Evolutionary conservation across 805 yeast genomes (phyloP).

Genomic region (Saccharomyces mikatae): DNA sequence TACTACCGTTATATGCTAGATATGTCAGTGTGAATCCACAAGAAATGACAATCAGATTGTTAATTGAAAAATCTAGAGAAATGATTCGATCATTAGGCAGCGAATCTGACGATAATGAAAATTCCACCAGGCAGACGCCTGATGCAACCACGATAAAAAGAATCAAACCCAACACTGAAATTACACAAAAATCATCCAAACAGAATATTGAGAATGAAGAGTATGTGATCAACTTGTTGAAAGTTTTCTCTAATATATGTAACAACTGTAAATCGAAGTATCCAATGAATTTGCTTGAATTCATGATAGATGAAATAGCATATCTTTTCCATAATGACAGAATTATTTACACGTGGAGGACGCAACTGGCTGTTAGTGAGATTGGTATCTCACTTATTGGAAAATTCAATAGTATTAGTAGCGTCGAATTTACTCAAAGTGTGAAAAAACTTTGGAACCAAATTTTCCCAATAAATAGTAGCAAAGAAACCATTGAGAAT

Average conservation of each 20-base stretch:
- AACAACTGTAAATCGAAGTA: constrained; percentile 10
- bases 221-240: constrained; percentile 33
- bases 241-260: constrained; percentile 33
- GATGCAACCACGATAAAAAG: constrained; percentile 9
- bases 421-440: constrained; percentile 3
- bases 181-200: constrained; percentile 34
- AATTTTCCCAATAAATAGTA: constrained; percentile 29
- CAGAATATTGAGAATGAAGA: constrained; percentile 44
- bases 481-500: constrained; percentile 42
- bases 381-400: constrained; percentile 26
- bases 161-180: constrained; percentile 23
- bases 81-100: constrained; percentile 13
- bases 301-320: constrained; percentile 25
- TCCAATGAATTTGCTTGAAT: constrained; percentile 17
- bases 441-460: constrained; percentile 18
- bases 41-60: constrained; percentile 7
- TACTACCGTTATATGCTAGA: constrained; percentile 45
- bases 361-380: constrained; percentile 42
- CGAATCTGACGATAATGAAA: constrained; percentile 17
- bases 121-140: neutral
- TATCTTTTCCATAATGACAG: constrained; percentile 24
- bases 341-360: constrained; percentile 50
- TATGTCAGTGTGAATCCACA: constrained; percentile 37
- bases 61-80: constrained; percentile 22
- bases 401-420: constrained; percentile 2